A percentile compares a stretch with the other conserved stretches of the same genome.
These are phyloP conservation scores for Kuraishia borneana DNA, from an alignment of 805 yeast species.

Conservation along the genomic window DNA sequence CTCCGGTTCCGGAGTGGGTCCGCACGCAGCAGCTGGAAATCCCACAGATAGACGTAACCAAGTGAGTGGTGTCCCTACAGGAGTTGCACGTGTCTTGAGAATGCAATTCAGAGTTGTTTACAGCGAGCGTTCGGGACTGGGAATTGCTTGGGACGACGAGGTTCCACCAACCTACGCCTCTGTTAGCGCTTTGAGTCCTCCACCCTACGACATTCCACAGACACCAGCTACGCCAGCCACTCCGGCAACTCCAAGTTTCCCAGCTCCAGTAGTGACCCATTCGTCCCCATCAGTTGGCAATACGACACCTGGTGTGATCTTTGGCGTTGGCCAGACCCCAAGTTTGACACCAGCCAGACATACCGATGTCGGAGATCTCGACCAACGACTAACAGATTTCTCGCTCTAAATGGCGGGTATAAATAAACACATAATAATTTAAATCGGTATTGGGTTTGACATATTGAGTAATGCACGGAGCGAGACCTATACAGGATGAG, in stretches of 20 bases:
- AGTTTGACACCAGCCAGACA: conserved; percentile 3
- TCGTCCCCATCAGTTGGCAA: background rate
- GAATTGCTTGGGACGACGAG: conserved; percentile 98
- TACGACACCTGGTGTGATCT: conserved; percentile 7
- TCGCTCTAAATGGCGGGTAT: background rate
- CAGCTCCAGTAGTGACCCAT: background rate
- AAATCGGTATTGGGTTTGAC: too few relatives aligned
- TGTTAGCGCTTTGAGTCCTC: conserved; percentile 77
- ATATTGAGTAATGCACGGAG: too few relatives aligned
- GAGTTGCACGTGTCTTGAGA: conserved; percentile 86
- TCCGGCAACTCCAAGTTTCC: background rate
- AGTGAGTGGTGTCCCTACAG: conserved; percentile 68
- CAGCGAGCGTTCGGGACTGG: conserved; percentile 89
- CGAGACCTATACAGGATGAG: too few relatives aligned
- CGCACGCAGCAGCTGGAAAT: conserved; percentile 9
- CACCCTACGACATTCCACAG: conserved; percentile 38
- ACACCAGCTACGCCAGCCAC: background rate
- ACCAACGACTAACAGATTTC: background rate
- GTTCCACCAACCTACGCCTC: conserved; percentile 95
- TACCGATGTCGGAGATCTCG: conserved; percentile 1
- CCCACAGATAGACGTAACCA: conserved; percentile 15
- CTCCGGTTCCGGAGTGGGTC: conserved; percentile 3
- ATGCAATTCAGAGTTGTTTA: conserved; percentile 85
- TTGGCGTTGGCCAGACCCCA: conserved; percentile 7
- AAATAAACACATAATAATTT: too few relatives aligned